Conservation (phyloP, 1,284 basidiomycete genomes). For the Leccinum pachyderme region DNA sequence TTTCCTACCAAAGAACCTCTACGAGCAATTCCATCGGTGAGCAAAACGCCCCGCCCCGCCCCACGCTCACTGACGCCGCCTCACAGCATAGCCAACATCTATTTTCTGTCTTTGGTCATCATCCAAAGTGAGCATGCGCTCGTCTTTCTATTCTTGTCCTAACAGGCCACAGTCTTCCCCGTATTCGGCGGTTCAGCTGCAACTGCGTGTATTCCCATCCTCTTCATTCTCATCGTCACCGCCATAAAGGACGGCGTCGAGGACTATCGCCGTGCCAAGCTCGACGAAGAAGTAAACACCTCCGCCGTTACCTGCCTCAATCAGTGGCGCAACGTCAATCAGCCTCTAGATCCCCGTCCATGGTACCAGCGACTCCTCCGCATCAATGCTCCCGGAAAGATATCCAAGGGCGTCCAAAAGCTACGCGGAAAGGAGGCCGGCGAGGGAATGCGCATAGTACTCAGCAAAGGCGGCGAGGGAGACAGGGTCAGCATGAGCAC, state of each 20-base stretch:
- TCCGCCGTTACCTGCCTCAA: conserved; percentile 85
- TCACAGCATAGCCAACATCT: background rate
- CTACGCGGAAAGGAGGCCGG: conserved; percentile 82
- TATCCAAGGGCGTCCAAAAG: conserved; percentile 84
- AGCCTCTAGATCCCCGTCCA: conserved; percentile 72
- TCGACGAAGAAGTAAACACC: conserved; percentile 93
- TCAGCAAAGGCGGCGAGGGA: conserved; percentile 51
- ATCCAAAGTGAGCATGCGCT: conserved; percentile 60
- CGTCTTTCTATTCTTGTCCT: conserved; percentile 4
- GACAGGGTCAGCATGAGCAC: conserved; percentile 40
- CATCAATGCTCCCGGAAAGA: conserved; percentile 65
- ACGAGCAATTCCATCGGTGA: background rate
- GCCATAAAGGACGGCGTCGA: conserved; percentile 95
- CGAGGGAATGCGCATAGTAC: conserved; percentile 60
- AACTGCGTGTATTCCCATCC: conserved; percentile 83
- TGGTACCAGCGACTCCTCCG: conserved; percentile 75
- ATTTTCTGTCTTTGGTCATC: background rate
- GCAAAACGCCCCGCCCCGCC: background rate
- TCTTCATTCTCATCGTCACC: conserved; percentile 87
- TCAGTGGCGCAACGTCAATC: conserved; percentile 89
- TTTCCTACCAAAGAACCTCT: background rate
- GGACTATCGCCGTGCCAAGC: conserved; percentile 82
- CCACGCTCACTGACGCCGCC: background rate
- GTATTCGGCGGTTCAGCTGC: conserved; percentile 88
- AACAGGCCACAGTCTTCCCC: conserved; percentile 63